A percentile compares a stretch with the other conserved stretches of the same genome.
These are phyloP conservation scores for Globisporangium heterothallicum DNA, from an alignment of 352 stramenopile species.

Conservation along the genomic window DNA sequence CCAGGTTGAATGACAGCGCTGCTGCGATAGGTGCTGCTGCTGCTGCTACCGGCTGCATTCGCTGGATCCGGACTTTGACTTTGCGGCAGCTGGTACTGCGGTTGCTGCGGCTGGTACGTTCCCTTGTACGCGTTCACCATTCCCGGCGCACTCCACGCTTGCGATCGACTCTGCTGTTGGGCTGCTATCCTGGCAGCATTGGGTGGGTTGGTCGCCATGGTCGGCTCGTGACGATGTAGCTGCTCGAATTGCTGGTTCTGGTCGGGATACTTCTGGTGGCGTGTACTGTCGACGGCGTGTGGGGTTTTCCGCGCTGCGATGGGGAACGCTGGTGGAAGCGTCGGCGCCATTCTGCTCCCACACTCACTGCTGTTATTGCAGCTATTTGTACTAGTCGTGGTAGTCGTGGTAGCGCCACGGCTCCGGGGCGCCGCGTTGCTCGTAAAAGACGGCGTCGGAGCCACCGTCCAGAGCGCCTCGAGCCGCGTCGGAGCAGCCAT, in stretches of 20 bases:
- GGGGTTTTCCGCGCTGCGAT: too few relatives aligned
- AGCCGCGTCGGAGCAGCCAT: constrained; percentile 14
- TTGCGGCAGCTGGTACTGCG: not conserved
- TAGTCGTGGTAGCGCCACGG: too few relatives aligned
- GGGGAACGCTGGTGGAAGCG: not conserved
- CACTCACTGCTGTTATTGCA: not conserved
- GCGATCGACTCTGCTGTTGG: not conserved
- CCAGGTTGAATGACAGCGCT: constrained; percentile 17
- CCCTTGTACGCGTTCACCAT: not conserved
- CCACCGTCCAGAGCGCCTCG: not conserved
- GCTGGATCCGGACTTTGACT: not conserved
- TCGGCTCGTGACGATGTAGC: not conserved
- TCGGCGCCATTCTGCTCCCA: too few relatives aligned
- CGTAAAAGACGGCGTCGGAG: too few relatives aligned
- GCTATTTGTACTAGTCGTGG: too few relatives aligned
- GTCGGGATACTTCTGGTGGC: too few relatives aligned
- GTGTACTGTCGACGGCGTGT: too few relatives aligned
- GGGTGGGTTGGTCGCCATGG: not conserved
- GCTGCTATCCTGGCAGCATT: not conserved
- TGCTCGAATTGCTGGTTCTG: too few relatives aligned
- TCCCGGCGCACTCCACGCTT: not conserved
- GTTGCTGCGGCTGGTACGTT: constrained; percentile 4
- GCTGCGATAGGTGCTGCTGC: constrained; percentile 1
- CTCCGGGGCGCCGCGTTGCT: not conserved
- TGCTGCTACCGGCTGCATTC: not conserved